A percentile compares a stretch with the other conserved stretches of the same genome.
Conservation (phyloP, 495 filamentous ascomycete species). For the Endocarpon pusillum region DNA sequence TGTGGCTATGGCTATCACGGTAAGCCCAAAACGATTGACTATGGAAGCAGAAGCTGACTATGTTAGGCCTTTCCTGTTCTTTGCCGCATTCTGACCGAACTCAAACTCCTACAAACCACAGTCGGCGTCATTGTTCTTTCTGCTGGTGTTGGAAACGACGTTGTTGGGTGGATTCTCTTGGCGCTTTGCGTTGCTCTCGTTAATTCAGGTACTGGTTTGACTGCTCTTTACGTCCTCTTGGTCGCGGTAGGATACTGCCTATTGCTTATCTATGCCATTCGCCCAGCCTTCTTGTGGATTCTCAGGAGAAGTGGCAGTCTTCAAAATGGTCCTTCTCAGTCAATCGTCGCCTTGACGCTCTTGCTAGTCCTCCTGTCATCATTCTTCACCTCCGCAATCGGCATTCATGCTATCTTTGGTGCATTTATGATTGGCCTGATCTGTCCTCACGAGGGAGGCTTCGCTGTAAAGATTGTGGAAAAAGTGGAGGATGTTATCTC, state of each 20-base stretch:
- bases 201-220: conserved; percentile 69
- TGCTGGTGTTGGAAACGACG: conserved; percentile 90
- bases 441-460: conserved; percentile 86
- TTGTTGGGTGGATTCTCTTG: conserved; percentile 85
- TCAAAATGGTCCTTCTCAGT: conserved; percentile 80
- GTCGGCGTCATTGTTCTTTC: conserved; percentile 87
- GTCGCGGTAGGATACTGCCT: conserved; percentile 58
- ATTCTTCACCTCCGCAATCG: conserved; percentile 94
- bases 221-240: conserved; percentile 76
- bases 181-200: conserved; percentile 89
- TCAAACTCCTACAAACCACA: conserved; percentile 68
- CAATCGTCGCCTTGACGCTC: conserved; percentile 67
- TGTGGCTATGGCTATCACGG: conserved; percentile 85
- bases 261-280: conserved; percentile 58
- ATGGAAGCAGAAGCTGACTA: background rate
- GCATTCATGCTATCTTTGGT: conserved; percentile 82
- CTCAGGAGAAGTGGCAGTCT: conserved; percentile 59
- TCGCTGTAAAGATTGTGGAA: conserved; percentile 85
- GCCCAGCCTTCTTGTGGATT: conserved; percentile 61
- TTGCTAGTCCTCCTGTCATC: conserved; percentile 63
- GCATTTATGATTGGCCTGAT: conserved; percentile 79
- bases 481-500: conserved; percentile 90
- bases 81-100: conserved; percentile 83
- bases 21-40: conserved; percentile 12
- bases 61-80: conserved; percentile 75